Conservation (phyloP, 1,284 basidiomycete genomes). For the Ceraceosorus guamensis region DNA sequence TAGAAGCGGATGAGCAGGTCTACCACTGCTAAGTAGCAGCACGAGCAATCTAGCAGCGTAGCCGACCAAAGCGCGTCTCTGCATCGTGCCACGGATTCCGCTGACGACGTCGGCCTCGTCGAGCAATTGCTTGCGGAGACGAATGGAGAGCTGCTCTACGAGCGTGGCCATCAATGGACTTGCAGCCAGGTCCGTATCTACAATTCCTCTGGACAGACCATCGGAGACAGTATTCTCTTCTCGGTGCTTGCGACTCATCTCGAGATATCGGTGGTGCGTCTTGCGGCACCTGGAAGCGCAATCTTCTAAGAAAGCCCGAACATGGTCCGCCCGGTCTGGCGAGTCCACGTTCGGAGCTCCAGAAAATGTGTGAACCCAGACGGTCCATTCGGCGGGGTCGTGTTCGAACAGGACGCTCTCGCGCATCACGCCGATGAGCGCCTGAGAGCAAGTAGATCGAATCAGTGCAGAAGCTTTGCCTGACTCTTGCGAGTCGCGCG, state of each 20-base stretch:
- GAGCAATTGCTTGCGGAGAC: constrained; percentile 22
- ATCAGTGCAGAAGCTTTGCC: constrained; percentile 16
- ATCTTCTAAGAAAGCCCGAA: constrained; percentile 86
- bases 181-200: constrained; percentile 12
- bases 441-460: constrained; percentile 18
- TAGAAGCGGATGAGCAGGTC: too few relatives aligned
- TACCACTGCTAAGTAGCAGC: too few relatives aligned
- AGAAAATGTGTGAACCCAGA: constrained; percentile 66
- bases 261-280: constrained; percentile 79
- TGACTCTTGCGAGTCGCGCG: too few relatives aligned
- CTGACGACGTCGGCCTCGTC: too few relatives aligned
- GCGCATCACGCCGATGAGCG: constrained; percentile 50
- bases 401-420: constrained; percentile 74
- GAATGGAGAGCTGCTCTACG: constrained; percentile 32
- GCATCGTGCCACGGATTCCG: too few relatives aligned
- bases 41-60: too few relatives aligned
- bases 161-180: constrained; percentile 25
- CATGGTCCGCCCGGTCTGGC: too few relatives aligned
- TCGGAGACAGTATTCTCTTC: constrained; percentile 9
- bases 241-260: constrained; percentile 54
- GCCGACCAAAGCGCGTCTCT: too few relatives aligned
- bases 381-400: constrained; percentile 62
- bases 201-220: constrained; percentile 10
- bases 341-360: constrained; percentile 59
- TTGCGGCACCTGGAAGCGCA: constrained; percentile 75